phyloP scores from a whole-genome alignment of 2,329 filamentous ascomycete genomes.

The Fusarium sp. region DNA sequence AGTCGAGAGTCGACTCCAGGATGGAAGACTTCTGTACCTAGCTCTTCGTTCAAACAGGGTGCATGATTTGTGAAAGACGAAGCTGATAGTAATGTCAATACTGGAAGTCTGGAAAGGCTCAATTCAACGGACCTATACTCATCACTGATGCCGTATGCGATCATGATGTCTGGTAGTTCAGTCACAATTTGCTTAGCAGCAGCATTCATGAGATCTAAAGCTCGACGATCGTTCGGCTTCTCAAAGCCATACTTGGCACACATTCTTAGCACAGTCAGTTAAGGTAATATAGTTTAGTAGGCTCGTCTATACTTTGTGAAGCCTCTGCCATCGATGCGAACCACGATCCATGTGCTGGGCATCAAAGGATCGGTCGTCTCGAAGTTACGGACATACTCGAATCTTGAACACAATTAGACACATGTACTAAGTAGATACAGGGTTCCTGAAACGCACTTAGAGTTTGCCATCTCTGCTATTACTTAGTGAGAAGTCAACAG shows the following conservation, averaged over 20 bases:
- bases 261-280: conserved; percentile 65
- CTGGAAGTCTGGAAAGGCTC: not conserved
- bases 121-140: conserved; percentile 75
- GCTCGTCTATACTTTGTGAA: conserved; percentile 81
- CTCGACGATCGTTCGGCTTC: conserved; percentile 92
- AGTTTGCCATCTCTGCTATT: conserved; percentile 62
- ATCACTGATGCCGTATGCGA: conserved; percentile 94
- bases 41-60: conserved; percentile 86
- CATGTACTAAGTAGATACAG: not conserved
- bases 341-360: conserved; percentile 94
- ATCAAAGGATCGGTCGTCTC: conserved; percentile 85
- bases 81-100: conserved; percentile 63
- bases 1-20: conserved; percentile 5
- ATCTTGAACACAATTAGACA: conserved; percentile 63
- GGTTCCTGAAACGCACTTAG: conserved; percentile 56
- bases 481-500: not conserved
- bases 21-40: conserved; percentile 62
- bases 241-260: conserved; percentile 84
- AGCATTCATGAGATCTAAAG: conserved; percentile 92
- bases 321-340: conserved; percentile 91
- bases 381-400: conserved; percentile 92
- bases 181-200: conserved; percentile 87
- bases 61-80: conserved; percentile 86
- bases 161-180: conserved; percentile 83
- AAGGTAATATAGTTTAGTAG: not conserved